phyloP scores from a whole-genome alignment of 1,139 yeast genomes.

The Casaregolazyma lundiana region DNA sequence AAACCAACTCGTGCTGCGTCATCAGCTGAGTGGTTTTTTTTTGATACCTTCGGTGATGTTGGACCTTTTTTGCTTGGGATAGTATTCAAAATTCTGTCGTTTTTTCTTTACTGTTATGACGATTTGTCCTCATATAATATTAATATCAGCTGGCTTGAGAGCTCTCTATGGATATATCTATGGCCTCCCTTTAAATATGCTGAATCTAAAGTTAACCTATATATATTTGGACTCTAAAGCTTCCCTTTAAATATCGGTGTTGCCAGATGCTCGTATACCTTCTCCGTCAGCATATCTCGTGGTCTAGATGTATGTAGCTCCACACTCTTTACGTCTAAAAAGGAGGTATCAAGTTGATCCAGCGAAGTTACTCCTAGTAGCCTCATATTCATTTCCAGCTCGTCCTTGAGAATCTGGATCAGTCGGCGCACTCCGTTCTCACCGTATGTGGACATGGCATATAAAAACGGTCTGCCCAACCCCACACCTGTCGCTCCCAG shows the following conservation, averaged over 20 bases:
- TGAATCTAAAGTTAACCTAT: too few relatives aligned
- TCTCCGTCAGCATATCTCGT: slow-evolving; percentile 42
- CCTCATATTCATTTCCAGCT: slow-evolving; percentile 83
- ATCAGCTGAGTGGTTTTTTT: slow-evolving; percentile 54
- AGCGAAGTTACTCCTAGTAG: slow-evolving; percentile 70
- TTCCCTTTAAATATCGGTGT: slow-evolving; percentile 31
- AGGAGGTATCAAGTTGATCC: slow-evolving; percentile 54
- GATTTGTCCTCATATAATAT: neutral
- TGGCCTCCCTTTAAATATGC: slow-evolving; percentile 28
- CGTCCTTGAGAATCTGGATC: slow-evolving; percentile 72
- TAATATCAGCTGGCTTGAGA: neutral
- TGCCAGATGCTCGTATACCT: slow-evolving; percentile 39
- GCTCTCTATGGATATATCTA: slow-evolving; percentile 10
- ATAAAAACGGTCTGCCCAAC: slow-evolving; percentile 68
- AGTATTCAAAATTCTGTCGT: neutral
- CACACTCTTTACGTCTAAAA: slow-evolving; percentile 45
- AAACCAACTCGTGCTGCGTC: slow-evolving; percentile 93
- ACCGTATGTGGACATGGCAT: slow-evolving; percentile 73
- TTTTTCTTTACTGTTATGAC: neutral
- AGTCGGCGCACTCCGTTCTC: slow-evolving; percentile 76
- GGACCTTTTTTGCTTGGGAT: neutral
- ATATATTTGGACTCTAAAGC: slow-evolving; percentile 16
- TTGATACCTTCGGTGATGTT: too few relatives aligned
- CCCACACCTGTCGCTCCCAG: slow-evolving; percentile 79
- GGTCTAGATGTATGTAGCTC: slow-evolving; percentile 43